Evolutionary conservation across 805 yeast genomes (phyloP), one percentile per base, ranked within the genome.

Genomic region (Wickerhamomyces chaumierensis): DNA sequence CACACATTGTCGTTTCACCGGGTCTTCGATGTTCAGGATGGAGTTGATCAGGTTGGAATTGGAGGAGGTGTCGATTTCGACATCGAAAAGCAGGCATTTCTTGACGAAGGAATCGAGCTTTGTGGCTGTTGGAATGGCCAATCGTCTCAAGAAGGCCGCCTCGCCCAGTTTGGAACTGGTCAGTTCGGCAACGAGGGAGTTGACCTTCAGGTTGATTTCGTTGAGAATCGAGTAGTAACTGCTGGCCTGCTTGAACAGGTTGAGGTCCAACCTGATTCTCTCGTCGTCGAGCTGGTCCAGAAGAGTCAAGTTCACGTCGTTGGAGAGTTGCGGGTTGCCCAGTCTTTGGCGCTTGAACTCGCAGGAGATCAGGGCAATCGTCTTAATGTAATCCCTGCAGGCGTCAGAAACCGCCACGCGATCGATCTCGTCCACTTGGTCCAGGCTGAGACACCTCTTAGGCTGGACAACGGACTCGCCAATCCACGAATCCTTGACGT

Each of bases 211-310:
- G 50, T 78, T 72, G 25, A 92, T 68, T 60, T 92, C 97, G 35
- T 79, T 72, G 20, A 85, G 63, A 32, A 86, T 63, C 34, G 73
- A 68, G 32, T n/a, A n/a, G n/a, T 69, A 67, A 0, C 83, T 74
- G 13, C 65, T 57, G 36, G 71, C 68, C 31, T 72, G 68, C 42
- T 81, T 78, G 57, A 81, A 83, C 18, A 86, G 71, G 53, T 86
- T 86, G 55, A 84, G 65, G 46, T 76, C 73, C 39, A 82, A 70
- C 36, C 78, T 71, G 11, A 79, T 84, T 45, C 73, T 76, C 49
- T 87, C 95, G 52, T 88, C 96, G 57, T 88, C 96, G 40, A 86
- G 61, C 49, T 78, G 85, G 52, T 82, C 85, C 48, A 87, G 65
- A 35, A 88, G 62, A 1, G 88, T 74, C 46, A 86, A 63, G 27